A percentile compares a stretch with the other conserved stretches of the same genome.
Conservation (phyloP, 805 yeast species). For the Candida parachauliodes region DNA sequence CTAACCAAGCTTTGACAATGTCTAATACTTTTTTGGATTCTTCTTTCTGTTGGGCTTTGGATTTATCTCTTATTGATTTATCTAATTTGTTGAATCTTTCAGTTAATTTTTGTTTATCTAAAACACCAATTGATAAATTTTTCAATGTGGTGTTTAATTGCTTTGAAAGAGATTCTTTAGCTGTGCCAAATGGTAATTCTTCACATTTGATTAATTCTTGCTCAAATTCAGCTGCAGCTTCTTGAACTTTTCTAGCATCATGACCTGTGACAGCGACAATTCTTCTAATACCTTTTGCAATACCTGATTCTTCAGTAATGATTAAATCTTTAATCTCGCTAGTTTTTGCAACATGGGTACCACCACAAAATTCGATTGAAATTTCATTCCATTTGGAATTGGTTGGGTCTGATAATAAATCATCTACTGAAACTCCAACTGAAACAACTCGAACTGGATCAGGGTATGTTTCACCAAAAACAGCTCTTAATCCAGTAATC, state of each 20-base stretch:
- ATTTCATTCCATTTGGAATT: conserved; percentile 71
- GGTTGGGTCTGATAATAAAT: conserved; percentile 65
- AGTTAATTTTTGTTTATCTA: conserved; percentile 73
- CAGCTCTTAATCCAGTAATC: conserved; percentile 90
- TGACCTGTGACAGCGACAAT: conserved; percentile 94
- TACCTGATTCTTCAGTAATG: conserved; percentile 91
- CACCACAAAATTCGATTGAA: conserved; percentile 98
- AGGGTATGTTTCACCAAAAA: conserved; percentile 97
- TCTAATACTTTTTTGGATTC: conserved; percentile 82
- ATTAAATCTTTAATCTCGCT: conserved; percentile 91
- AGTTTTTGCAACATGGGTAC: conserved; percentile 92
- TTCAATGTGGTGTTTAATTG: conserved; percentile 81
- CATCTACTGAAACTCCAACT: conserved; percentile 87
- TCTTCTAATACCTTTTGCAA: conserved; percentile 98
- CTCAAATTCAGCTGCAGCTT: conserved; percentile 71
- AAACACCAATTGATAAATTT: conserved; percentile 74
- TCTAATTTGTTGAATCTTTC: conserved; percentile 74
- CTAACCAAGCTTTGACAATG: conserved; percentile 66
- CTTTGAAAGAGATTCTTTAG: conserved; percentile 79
- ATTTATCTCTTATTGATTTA: conserved; percentile 82
- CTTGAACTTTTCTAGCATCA: conserved; percentile 87
- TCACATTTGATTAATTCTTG: conserved; percentile 56
- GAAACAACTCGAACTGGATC: conserved; percentile 98
- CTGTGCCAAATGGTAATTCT: conserved; percentile 64
- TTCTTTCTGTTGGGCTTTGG: conserved; percentile 82